Base-by-base conservation (phyloP, 2,329 filamentous ascomycete genomes). In the Cercospora canescens region DNA sequence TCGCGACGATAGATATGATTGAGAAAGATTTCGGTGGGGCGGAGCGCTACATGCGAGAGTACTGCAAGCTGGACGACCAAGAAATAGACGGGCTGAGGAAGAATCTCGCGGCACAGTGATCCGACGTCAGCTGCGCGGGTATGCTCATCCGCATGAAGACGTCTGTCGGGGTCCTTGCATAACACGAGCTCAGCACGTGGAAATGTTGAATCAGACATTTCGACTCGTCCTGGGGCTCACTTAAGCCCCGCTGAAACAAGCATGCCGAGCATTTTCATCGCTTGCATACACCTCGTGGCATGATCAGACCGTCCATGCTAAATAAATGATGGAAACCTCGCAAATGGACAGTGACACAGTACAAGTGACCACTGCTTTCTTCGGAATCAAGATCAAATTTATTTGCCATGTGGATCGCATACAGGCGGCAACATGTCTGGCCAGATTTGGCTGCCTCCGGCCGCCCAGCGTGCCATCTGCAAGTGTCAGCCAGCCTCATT, bases 11-110 rank as follows among this genome's bases (percentile, higher is more conserved):
- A 62, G 77, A 82, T 58, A 84, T 87, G 80, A 79, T 93, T 55
- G 81, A 85, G 56, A 77, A 81, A 30, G 82, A 84, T 67, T 90
- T 87, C 78, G 89, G 89, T 2, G 86, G 88, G 2, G 83, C 86
- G 2, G 88, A 92, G 74, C 78, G 78, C 14, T 93, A 91, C 77
- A 80, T 92, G 69, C 79, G 81, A 62, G 79, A 85, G 14, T 77
- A 85, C 34, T 89, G 89, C 73, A 83, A 87, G 12, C 74, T 93
- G 37, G 83, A 81, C 1, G 81, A 83, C 35, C 82, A 81, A 6
- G 85, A 87, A 67, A 81, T 92, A 62, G 81, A 81, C 67, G 79
- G 74, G 65, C 76, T 91, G 57, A 81, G 80, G 60, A 79, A 75
- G 58, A 87, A 86, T 73, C 72, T 89, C 6, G 28, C 28, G 14